phyloP scores from a whole-genome alignment of 352 stramenopile species.

The Globisporangium sylvaticum region DNA sequence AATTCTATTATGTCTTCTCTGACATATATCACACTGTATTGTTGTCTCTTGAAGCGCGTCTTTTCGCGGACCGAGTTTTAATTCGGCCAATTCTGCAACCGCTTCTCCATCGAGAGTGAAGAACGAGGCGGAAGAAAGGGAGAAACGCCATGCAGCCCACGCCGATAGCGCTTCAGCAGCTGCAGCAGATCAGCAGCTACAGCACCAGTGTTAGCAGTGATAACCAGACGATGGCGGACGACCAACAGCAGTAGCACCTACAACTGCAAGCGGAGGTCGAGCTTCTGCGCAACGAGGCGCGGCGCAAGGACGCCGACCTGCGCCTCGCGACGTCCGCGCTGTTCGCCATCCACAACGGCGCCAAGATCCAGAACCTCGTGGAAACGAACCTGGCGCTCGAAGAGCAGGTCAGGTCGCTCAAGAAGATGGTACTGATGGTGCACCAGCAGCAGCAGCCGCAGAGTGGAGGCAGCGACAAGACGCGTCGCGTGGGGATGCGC shows the following conservation, averaged over 20 bases:
- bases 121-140: not conserved
- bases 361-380: constrained; percentile 37
- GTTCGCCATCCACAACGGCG: constrained; percentile 17
- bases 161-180: not conserved
- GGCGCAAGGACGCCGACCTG: constrained; percentile 25
- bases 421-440: constrained; percentile 28
- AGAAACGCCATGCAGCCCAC: constrained; percentile 7
- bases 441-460: constrained; percentile 4
- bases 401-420: constrained; percentile 45
- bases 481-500: not conserved
- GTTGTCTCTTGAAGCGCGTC: not conserved
- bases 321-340: constrained; percentile 18
- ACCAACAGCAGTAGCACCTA: not conserved
- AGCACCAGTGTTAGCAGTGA: not conserved
- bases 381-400: constrained; percentile 43
- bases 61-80: not conserved
- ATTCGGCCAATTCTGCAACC: not conserved
- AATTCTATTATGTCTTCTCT: too few species aligned
- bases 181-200: too few species aligned
- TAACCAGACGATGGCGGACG: not conserved
- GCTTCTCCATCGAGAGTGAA: not conserved
- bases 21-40: too few species aligned
- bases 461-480: not conserved
- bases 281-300: constrained; percentile 24
- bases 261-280: constrained; percentile 28